Percentiles rank a stretch among this genome's conserved stretches.
Conservation (phyloP, 768 basidiomycete species). For the Amanita pallidorosea region DNA sequence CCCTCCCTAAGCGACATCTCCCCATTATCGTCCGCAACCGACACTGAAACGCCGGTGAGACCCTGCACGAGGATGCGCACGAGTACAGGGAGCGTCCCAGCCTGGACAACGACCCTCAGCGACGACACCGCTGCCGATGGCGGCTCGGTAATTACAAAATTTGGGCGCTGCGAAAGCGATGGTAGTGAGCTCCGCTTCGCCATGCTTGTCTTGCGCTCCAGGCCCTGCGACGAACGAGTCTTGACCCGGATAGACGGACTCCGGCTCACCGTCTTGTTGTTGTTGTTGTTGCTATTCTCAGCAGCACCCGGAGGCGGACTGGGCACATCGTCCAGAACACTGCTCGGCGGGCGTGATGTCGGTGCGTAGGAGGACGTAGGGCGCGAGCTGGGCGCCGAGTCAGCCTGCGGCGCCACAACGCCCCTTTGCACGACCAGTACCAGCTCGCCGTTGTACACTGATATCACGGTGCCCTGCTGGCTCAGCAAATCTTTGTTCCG, state of each 20-base stretch:
- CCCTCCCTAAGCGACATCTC: slow-evolving; percentile 71
- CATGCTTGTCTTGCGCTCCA: slow-evolving; percentile 71
- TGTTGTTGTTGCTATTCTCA: no score
- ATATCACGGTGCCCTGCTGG: slow-evolving; percentile 58
- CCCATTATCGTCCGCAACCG: slow-evolving; percentile 79
- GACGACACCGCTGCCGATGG: slow-evolving; percentile 49
- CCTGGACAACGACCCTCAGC: slow-evolving; percentile 66
- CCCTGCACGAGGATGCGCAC: slow-evolving; percentile 73
- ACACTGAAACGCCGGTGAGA: slow-evolving; percentile 64
- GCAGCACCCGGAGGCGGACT: slow-evolving; percentile 1
- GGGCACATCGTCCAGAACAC: slow-evolving; percentile 30
- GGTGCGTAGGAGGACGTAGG: slow-evolving; percentile 41
- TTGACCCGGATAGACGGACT: slow-evolving; percentile 74
- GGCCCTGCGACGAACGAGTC: slow-evolving; percentile 50
- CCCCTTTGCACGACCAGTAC: slow-evolving; percentile 55
- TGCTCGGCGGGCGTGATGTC: slow-evolving; percentile 64
- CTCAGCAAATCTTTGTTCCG: slow-evolving; percentile 29
- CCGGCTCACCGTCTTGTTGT: slow-evolving; percentile 37
- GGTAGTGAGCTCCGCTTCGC: slow-evolving; percentile 72
- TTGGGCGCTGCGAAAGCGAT: slow-evolving; percentile 55
- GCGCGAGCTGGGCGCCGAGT: slow-evolving; percentile 35
- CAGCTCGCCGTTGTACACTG: slow-evolving; percentile 66
- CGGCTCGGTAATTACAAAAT: slow-evolving; percentile 47
- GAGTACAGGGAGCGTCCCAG: slow-evolving; percentile 65
- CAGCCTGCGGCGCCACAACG: slow-evolving; percentile 17